Base-by-base conservation (phyloP, 768 basidiomycete genomes). In the Baorangia bicolor region DNA sequence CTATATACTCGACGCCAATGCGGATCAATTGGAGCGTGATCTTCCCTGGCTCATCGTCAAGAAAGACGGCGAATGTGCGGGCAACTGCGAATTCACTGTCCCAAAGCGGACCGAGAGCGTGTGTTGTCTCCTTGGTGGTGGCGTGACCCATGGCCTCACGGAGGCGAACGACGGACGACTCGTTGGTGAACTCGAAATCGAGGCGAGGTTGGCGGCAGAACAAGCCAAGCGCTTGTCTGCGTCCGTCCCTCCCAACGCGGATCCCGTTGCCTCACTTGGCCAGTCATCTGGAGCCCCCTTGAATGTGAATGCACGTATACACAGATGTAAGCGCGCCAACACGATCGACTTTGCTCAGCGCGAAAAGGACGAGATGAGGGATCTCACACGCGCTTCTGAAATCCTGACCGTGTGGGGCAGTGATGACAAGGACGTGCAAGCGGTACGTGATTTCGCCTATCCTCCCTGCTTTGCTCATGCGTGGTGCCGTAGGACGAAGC, bases 321-420 rank as follows among this genome's bases (percentile, higher is more conserved):
- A 69, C 21, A 60, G 68, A 44, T 69, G 68, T 49, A 66, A 65
- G 61, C 56, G 58, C 34, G 73, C 74, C 5, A 88, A 89, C 67
- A 88, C 87, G 30, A 81, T 92, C 66, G 83, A 92, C 68, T 93
- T 94, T 70, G 85, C 90, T 14, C 81, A 85, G 64, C 79, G 91
- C 33, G 93, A 96, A 74, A 84, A 84, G 71, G 90, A 92, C 57
- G 94, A 95, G 75, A 95, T 94, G 91, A 77, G 88, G 13, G 88
- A 90, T 65, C 75, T 95, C 51, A 96, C 94, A 0, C 80, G 84
- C 55, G 90, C 92, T 8, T 86, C 83, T 21, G 90, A 92, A 74
- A 92, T 95, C 50, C 75, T 88, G 60, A 78, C 78, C 38, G 61
- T 83, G 0, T 73, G 74, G 60, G 46, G 44, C 2, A 55, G n/a